Base-by-base conservation (phyloP, 768 basidiomycete genomes). In the Tylopilus sp. region DNA sequence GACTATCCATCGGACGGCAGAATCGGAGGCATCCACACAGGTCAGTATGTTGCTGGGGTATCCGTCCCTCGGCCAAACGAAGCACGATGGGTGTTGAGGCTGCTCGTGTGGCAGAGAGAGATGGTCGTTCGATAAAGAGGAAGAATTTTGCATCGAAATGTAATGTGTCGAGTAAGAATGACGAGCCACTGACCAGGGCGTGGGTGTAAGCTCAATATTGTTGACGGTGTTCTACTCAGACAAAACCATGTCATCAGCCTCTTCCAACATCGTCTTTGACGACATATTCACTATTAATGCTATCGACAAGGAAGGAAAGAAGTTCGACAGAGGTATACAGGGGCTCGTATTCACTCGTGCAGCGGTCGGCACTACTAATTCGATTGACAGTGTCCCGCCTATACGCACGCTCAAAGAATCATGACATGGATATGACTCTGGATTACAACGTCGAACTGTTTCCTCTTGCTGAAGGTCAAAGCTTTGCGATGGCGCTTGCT, bases 381-480 rank as follows among this genome's bases (percentile, higher is more conserved):
- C 28, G 15, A 38, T 17, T 26, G 38, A 22, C 68, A 98, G 97
- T 99, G 31, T 95, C 95, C 21, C 85, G 97, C 28, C 79, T 98
- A 44, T 85, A 86, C 63, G 95, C 87, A 23, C 84, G 85, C 60
- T 95, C 93, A 7, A 85, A 90, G 73, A 93, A 92, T 71, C 88
- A 89, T 64, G 84, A 86, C 62, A 97, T 98, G 93, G 80, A 86
- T 62, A 73, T 98, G 58, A 91, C 91, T 20, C 78, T 99, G 55
- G 97, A 99, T 72, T 92, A 91, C 74, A 97, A 98, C 69, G 75
- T 84, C 58, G 97, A 99, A 67, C 75, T 99, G 11, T 91, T 94
- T 60, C 87, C 89, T 5, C 72, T 98, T 26, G 59, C 75, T 40
- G 62, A 71, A 22, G 82, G 78, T 26, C 83, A 94, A 55, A 83